A percentile compares a stretch with the other conserved stretches of the same genome.
Conservation (phyloP, 2,329 filamentous ascomycete genomes). For the Fusarium globosum region DNA sequence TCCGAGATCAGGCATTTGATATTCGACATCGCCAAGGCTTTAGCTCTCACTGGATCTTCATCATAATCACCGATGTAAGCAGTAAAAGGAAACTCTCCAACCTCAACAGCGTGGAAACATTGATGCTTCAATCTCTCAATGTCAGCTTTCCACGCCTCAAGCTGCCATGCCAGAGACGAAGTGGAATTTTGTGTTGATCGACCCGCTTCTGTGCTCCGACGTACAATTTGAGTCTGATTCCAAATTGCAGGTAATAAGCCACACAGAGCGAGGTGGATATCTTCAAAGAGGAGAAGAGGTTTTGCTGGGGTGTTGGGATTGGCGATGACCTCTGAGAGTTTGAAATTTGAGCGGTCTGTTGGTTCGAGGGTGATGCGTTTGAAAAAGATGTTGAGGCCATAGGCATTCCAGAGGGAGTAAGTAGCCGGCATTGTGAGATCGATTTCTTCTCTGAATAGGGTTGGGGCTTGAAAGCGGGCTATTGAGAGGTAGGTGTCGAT, state of each 20-base stretch:
- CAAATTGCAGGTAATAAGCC: slow-evolving; percentile 48
- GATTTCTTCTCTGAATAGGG: slow-evolving; percentile 52
- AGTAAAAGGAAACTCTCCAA: slow-evolving; percentile 32
- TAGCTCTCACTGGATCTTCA: slow-evolving; percentile 39
- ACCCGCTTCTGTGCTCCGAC: slow-evolving; percentile 33
- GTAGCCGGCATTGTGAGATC: slow-evolving; percentile 50
- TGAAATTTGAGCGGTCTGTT: slow-evolving; percentile 44
- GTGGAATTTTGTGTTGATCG: slow-evolving; percentile 20
- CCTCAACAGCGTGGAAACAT: slow-evolving; percentile 22
- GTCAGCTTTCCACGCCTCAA: slow-evolving; percentile 44
- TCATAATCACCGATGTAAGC: slow-evolving; percentile 48
- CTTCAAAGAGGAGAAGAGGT: slow-evolving; percentile 47
- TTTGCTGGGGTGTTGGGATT: slow-evolving; percentile 43
- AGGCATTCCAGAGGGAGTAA: slow-evolving; percentile 52
- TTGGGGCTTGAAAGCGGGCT: slow-evolving; percentile 47
- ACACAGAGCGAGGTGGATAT: slow-evolving; percentile 49
- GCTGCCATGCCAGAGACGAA: slow-evolving; percentile 38
- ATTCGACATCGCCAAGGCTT: slow-evolving; percentile 40
- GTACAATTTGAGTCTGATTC: slow-evolving; percentile 44
- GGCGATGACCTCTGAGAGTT: slow-evolving; percentile 47
- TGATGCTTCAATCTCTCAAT: slow-evolving; percentile 39
- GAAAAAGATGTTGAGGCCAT: slow-evolving; percentile 53
- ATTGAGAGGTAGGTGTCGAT: slow-evolving; percentile 53
- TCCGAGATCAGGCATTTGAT: slow-evolving; percentile 49
- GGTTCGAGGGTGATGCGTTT: slow-evolving; percentile 49